phyloP scores from a whole-genome alignment of 2,329 filamentous ascomycete species.

The Piedraia hortae region DNA sequence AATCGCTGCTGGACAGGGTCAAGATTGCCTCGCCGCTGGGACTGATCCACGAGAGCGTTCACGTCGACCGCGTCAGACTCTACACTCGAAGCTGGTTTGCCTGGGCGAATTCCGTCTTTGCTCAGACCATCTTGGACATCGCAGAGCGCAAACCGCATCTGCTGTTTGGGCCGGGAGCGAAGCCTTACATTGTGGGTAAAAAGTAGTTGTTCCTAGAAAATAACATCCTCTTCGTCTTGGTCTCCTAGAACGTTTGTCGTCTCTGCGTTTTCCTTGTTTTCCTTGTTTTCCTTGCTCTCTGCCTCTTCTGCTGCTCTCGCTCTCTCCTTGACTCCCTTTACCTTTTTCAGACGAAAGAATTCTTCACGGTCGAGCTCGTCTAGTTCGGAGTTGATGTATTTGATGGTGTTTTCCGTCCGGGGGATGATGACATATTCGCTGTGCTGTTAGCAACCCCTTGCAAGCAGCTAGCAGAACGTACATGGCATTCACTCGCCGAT shows the following conservation, averaged over 20 bases:
- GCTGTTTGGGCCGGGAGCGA: slow-evolving; percentile 40
- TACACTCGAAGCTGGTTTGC: slow-evolving; percentile 92
- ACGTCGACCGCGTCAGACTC: slow-evolving; percentile 39
- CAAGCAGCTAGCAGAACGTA: slow-evolving; percentile 17
- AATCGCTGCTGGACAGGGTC: slow-evolving; percentile 41
- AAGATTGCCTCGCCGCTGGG: slow-evolving; percentile 49
- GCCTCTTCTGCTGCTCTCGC: slow-evolving; percentile 17
- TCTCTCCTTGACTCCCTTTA: slow-evolving; percentile 41
- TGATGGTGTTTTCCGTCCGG: slow-evolving; percentile 97
- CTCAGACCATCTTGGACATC: slow-evolving; percentile 69
- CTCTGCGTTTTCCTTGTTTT: slow-evolving; percentile 3
- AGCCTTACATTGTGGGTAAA: slow-evolving; percentile 23
- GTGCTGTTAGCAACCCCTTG: slow-evolving; percentile 1
- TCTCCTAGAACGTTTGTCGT: slow-evolving; percentile 12
- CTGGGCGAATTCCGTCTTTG: slow-evolving; percentile 93
- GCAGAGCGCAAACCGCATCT: slow-evolving; percentile 71
- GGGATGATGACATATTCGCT: slow-evolving; percentile 90
- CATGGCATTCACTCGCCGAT: slow-evolving; percentile 93
- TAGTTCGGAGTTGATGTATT: slow-evolving; percentile 96
- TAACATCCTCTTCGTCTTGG: slow-evolving; percentile 12
- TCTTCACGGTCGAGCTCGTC: slow-evolving; percentile 95
- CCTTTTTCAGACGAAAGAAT: slow-evolving; percentile 91
- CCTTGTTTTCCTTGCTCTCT: slow-evolving; percentile 4
- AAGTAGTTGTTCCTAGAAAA: slow-evolving; percentile 6
- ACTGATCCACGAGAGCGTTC: slow-evolving; percentile 72